Evolutionary conservation across 139 green algal genomes (phyloP).

Genomic region (Chlamydomonas schloesseri): DNA sequence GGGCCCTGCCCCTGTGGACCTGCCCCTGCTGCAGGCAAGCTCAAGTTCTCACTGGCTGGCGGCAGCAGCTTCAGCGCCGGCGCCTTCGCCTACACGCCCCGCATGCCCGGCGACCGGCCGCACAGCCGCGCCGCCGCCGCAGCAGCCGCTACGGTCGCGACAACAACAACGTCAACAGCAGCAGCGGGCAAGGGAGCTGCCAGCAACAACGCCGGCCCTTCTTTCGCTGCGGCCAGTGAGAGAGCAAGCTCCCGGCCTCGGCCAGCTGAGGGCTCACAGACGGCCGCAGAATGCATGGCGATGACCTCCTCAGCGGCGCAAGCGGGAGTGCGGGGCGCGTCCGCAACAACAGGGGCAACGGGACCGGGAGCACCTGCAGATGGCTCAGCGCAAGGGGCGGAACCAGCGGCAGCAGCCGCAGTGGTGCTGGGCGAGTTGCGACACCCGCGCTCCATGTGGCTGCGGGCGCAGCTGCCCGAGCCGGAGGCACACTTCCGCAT

Average conservation of each 20-base stretch:
- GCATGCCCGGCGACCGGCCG: constrained; percentile 37
- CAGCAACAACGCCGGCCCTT: too few relatives aligned
- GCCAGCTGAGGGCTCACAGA: too few relatives aligned
- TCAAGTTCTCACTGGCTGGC: constrained; percentile 75
- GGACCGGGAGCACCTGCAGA: neutral
- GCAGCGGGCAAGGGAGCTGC: too few relatives aligned
- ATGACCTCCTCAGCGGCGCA: too few relatives aligned
- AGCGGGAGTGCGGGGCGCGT: too few relatives aligned
- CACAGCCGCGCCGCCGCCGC: neutral
- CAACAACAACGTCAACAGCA: too few relatives aligned
- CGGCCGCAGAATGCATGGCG: too few relatives aligned
- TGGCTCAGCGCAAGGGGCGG: neutral
- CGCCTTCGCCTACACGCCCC: constrained; percentile 29
- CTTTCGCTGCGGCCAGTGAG: too few relatives aligned
- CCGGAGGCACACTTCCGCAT: constrained; percentile 57
- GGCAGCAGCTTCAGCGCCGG: constrained; percentile 66
- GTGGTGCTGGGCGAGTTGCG: constrained; percentile 24
- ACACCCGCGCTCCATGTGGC: constrained; percentile 66
- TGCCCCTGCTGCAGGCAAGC: constrained; percentile 66
- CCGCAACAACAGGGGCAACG: too few relatives aligned
- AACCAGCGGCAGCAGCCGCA: too few relatives aligned
- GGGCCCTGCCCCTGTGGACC: too few relatives aligned
- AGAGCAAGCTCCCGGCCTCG: too few relatives aligned
- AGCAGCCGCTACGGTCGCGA: neutral
- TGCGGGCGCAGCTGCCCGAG: constrained; percentile 48